Percentiles rank a stretch among this genome's conserved stretches.
phyloP scores from a whole-genome alignment of 108 stramenopile genomes.

The Aurantiochytrium sp. region DNA sequence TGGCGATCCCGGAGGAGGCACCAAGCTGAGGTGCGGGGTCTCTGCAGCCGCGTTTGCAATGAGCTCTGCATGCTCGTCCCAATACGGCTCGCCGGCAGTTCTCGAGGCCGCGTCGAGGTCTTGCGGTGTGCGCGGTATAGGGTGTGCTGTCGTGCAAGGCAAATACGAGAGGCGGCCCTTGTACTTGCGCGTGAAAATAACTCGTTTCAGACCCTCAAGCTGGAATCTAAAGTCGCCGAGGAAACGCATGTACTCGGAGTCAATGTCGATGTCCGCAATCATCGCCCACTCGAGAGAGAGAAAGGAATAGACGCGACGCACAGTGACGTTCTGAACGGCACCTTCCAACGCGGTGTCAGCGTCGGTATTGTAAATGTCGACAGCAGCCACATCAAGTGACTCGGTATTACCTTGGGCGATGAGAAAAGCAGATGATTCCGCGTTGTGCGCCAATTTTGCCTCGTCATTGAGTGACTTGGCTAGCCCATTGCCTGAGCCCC shows the following conservation, averaged over 20 bases:
- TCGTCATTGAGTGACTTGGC: not conserved
- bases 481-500: constrained; percentile 3
- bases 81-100: not conserved
- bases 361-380: not conserved
- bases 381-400: not conserved
- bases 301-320: not conserved
- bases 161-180: not conserved
- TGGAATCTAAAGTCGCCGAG: not conserved
- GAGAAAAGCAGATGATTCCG: not conserved
- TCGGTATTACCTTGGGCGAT: not conserved
- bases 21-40: not conserved
- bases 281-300: constrained; percentile 8
- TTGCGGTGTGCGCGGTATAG: not conserved
- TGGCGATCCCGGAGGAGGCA: not conserved
- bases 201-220: not conserved
- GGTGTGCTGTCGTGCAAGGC: not conserved
- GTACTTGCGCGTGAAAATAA: not conserved
- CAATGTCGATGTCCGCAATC: not conserved
- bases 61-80: not conserved
- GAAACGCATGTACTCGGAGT: not conserved
- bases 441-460: not conserved
- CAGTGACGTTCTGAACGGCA: no score
- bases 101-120: not conserved
- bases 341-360: no score
- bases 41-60: not conserved